phyloP scores from a whole-genome alignment of 345 rosid genomes.

The Linum tenue region DNA sequence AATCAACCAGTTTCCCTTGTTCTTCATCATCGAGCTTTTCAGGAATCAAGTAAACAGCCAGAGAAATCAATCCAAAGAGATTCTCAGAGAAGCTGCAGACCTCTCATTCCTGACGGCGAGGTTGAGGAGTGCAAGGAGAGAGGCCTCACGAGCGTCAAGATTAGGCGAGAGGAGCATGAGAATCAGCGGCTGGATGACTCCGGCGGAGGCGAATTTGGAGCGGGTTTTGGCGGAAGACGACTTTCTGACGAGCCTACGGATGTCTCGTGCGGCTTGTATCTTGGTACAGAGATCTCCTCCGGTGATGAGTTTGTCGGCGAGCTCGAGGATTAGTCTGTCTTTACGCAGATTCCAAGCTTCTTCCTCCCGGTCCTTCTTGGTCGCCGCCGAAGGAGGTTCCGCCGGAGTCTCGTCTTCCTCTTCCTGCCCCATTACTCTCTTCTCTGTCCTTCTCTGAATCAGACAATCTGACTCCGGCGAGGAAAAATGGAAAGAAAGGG shows the following conservation, averaged over 20 bases:
- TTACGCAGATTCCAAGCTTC: slow-evolving; percentile 40
- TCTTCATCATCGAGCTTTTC: background rate
- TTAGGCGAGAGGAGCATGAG: slow-evolving; percentile 50
- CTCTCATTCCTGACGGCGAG: slow-evolving; percentile 65
- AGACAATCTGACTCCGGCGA: background rate
- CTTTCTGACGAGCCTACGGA: slow-evolving; percentile 43
- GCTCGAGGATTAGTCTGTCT: slow-evolving; percentile 33
- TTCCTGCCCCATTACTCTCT: slow-evolving; percentile 16
- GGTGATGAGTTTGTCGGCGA: slow-evolving; percentile 38
- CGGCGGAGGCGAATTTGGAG: slow-evolving; percentile 57
- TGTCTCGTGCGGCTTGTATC: slow-evolving; percentile 57
- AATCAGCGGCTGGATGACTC: slow-evolving; percentile 62
- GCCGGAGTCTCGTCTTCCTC: slow-evolving; percentile 13
- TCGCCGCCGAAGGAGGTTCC: background rate
- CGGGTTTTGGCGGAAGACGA: slow-evolving; percentile 56
- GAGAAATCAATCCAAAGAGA: background rate
- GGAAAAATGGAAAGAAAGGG: too few relatives aligned
- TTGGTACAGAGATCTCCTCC: slow-evolving; percentile 48
- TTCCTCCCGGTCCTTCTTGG: slow-evolving; percentile 25
- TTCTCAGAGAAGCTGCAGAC: slow-evolving; percentile 15
- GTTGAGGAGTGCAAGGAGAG: slow-evolving; percentile 72
- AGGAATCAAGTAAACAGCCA: background rate
- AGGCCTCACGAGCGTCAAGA: slow-evolving; percentile 53
- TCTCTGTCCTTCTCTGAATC: background rate
- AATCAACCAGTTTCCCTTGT: background rate